Evolutionary conservation across 768 basidiomycete genomes (phyloP), one percentile per base, ranked within the genome.

Genomic region (Lactarius pseudohatsudake): DNA sequence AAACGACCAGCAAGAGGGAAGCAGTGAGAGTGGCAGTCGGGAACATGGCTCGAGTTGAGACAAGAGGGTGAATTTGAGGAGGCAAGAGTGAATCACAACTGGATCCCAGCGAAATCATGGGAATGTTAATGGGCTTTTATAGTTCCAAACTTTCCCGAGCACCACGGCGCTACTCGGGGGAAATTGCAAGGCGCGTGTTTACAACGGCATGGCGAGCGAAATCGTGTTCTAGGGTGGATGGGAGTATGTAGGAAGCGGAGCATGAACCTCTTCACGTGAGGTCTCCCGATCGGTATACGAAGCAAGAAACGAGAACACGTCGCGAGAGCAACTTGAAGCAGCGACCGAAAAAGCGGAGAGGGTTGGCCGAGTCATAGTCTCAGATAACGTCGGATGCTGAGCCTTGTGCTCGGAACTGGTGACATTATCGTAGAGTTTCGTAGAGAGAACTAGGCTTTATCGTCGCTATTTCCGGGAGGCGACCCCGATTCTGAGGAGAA

Each of bases 1-100:
- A 41, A 15, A 68, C 50, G 13, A 72, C 72, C 36, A 75, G 69
- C 40, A 72, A 45, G 60, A 75, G 65, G 30, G 72, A 56, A 8
- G 71, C 64, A 67, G 74, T 63, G 66, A 75, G 72, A 34, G 72
- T 64, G 60, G 69, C 67, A 45, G 65, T 66, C 66, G 65, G 65
- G 66, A 69, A 64, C 72, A 73, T 74, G 62, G 50, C 45, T 57
- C 28, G 54, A 64, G 26, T 16, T 8, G 30, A 43, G 38, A 36
- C 40, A 43, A 50, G 22, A 34, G 43, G 15, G 40, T n/a, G 53
- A 36, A 45, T 34, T 45, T 45, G 55, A 45, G 62, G 68, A 43
- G 56, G 64, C 41, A 64, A 34, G n/a, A 57, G 36, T 36, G 58
- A 59, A 47, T 38, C 36, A 47, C 59, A 36, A 60, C 40, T 45